Evolutionary conservation across 495 filamentous ascomycete genomes (phyloP).

Genomic region (Lophium mytilinum): DNA sequence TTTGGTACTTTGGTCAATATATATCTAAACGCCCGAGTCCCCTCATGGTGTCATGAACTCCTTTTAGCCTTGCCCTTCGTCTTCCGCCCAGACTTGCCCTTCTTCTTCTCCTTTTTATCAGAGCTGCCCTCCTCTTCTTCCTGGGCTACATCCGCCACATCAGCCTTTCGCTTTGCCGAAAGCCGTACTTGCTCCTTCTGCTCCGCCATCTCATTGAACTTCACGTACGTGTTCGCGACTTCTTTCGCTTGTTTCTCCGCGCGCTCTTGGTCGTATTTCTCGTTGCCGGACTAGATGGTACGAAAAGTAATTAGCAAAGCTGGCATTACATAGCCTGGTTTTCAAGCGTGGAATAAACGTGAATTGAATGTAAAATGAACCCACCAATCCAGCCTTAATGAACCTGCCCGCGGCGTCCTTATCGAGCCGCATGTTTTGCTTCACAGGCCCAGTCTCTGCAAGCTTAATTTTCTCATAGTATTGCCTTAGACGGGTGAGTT

Average conservation of each 20-base stretch:
- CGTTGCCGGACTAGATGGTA: not conserved
- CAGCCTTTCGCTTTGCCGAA: not conserved
- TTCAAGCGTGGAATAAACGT: not conserved
- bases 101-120: not conserved
- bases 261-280: not conserved
- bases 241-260: not conserved
- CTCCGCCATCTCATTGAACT: not conserved
- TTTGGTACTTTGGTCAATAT: too few relatives aligned
- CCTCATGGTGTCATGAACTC: too few relatives aligned
- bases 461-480: conserved; percentile 90
- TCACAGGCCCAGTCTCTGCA: conserved; percentile 41
- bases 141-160: not conserved
- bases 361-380: not conserved
- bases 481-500: conserved; percentile 76
- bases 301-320: not conserved
- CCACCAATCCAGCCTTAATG: conserved; percentile 63
- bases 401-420: conserved; percentile 74
- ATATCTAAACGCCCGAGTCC: too few relatives aligned
- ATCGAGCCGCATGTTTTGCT: conserved; percentile 57
- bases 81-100: not conserved
- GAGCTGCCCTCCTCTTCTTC: not conserved
- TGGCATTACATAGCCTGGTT: not conserved
- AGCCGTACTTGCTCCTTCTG: not conserved
- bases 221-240: not conserved
- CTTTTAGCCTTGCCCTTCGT: too few relatives aligned